phyloP scores from a whole-genome alignment of 1,284 basidiomycete species.

The Naganishia liquefaciens region DNA sequence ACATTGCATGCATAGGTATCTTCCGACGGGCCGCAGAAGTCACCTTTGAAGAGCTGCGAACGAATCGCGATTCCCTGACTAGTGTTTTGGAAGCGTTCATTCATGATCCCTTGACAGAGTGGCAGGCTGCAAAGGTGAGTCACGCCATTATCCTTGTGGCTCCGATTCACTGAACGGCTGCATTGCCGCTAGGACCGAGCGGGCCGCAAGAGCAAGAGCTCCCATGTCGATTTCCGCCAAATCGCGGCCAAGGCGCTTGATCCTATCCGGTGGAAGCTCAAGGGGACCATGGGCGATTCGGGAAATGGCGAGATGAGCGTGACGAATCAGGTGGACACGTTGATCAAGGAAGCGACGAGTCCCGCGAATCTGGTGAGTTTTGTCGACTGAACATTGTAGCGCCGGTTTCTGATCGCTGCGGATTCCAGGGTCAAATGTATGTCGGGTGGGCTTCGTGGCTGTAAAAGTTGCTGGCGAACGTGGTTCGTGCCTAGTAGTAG shows the following conservation, averaged over 20 bases:
- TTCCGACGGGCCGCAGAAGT: slow-evolving; percentile 93
- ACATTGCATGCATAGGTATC: slow-evolving; percentile 63
- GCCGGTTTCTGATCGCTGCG: slow-evolving; percentile 14
- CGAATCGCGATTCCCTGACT: slow-evolving; percentile 92
- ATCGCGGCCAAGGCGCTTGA: slow-evolving; percentile 73
- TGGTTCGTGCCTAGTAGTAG: background rate
- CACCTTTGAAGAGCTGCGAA: slow-evolving; percentile 80
- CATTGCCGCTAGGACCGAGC: slow-evolving; percentile 13
- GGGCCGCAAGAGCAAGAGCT: slow-evolving; percentile 36
- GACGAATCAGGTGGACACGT: slow-evolving; percentile 80
- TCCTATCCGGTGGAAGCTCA: slow-evolving; percentile 82
- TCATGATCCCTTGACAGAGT: slow-evolving; percentile 96
- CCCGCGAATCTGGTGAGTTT: slow-evolving; percentile 65
- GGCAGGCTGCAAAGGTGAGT: slow-evolving; percentile 63
- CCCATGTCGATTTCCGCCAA: slow-evolving; percentile 55
- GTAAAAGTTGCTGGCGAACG: slow-evolving; percentile 30
- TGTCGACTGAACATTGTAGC: too few species aligned
- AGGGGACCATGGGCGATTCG: slow-evolving; percentile 58
- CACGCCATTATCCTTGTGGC: background rate
- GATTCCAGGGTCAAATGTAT: slow-evolving; percentile 53
- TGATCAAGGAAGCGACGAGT: slow-evolving; percentile 84
- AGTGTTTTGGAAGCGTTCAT: slow-evolving; percentile 96
- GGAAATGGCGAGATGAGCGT: slow-evolving; percentile 63
- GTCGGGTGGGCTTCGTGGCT: slow-evolving; percentile 83
- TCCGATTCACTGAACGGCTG: too few species aligned